Percentiles rank a stretch among this genome's conserved stretches.
These are phyloP conservation scores for Daldinia loculata DNA, from an alignment of 495 filamentous ascomycete genomes.

Conservation along the genomic window DNA sequence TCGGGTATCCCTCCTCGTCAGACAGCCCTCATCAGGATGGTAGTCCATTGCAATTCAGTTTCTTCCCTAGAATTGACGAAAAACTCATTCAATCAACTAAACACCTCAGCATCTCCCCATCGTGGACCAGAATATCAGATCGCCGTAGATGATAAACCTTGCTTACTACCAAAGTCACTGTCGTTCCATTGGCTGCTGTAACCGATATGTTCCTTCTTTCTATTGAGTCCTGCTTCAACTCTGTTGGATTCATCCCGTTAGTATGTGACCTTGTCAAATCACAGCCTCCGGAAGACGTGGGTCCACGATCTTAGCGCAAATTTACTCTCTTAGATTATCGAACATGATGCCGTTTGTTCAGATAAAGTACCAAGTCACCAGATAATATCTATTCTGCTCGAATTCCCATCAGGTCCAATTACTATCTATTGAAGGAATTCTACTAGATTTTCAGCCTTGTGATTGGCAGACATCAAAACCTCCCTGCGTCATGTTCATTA, in stretches of 20 bases:
- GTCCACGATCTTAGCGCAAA: background rate
- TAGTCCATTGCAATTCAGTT: background rate
- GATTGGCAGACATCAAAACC: background rate
- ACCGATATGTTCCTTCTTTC: background rate
- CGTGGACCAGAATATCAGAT: background rate
- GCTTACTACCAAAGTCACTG: background rate
- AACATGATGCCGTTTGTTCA: background rate
- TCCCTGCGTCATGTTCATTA: background rate
- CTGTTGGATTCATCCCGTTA: background rate
- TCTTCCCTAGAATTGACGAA: background rate
- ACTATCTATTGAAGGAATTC: background rate
- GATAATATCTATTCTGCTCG: background rate
- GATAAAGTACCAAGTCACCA: background rate
- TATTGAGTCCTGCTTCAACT: background rate
- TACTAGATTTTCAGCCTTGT: background rate
- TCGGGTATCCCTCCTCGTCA: no score
- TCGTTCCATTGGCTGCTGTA: background rate
- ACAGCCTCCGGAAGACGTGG: background rate
- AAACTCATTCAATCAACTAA: background rate
- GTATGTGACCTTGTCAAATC: background rate
- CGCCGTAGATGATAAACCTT: background rate
- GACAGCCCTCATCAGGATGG: no score
- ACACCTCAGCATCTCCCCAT: background rate
- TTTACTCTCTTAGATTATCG: background rate
- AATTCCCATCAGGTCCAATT: background rate